A percentile compares a stretch with the other conserved stretches of the same genome.
Evolutionary conservation across 2,329 filamentous ascomycete species (phyloP).

Genomic region (Claviceps sorghi): DNA sequence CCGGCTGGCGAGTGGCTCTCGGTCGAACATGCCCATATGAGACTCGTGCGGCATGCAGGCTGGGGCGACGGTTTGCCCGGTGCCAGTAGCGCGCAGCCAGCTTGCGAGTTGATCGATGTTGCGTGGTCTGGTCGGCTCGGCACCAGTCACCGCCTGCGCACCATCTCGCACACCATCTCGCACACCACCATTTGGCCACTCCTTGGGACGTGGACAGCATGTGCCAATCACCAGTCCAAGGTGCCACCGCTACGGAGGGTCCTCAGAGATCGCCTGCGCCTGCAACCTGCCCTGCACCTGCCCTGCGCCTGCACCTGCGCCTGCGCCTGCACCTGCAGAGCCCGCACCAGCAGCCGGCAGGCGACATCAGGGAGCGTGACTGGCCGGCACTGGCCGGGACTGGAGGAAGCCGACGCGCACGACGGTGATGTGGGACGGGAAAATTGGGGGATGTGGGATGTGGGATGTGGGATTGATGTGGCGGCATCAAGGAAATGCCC

Average conservation of each 20-base stretch:
- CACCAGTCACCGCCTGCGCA: background rate
- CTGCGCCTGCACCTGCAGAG: background rate
- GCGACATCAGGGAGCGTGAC: background rate
- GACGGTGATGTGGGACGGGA: background rate
- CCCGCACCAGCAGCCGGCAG: background rate
- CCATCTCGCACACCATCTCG: background rate
- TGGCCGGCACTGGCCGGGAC: background rate
- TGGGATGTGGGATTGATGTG: no score
- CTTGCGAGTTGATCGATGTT: no score
- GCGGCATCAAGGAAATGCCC: no score
- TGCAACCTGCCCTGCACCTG: background rate
- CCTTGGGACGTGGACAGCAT: no score
- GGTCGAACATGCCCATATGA: background rate
- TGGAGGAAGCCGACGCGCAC: background rate
- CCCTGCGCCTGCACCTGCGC: background rate
- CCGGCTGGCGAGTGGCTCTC: background rate
- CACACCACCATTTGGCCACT: background rate
- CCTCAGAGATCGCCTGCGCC: background rate
- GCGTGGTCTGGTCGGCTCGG: background rate
- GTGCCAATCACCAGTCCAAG: background rate
- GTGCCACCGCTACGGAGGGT: background rate
- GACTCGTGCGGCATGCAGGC: background rate
- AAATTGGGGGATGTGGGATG: background rate
- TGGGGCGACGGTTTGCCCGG: background rate
- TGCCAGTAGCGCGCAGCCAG: no score